Conservation (phyloP, 1,139 yeast species). For the Diutina siamensis region DNA sequence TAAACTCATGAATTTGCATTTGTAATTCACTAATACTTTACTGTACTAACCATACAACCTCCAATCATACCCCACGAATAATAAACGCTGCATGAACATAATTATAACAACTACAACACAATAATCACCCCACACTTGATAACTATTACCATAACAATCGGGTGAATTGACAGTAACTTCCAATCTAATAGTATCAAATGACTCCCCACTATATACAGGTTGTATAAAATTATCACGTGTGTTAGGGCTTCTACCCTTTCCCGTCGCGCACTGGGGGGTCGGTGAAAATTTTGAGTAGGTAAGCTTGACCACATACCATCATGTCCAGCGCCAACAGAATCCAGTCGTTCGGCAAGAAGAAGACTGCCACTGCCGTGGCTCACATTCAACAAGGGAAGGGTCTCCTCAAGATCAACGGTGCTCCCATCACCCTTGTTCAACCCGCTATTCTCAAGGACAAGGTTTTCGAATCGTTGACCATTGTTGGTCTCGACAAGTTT, state of each 20-base stretch:
- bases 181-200: too few species aligned
- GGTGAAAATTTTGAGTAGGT: neutral
- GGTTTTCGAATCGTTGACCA: constrained; percentile 98
- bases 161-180: too few species aligned
- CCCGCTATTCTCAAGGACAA: constrained; percentile 99
- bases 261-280: neutral
- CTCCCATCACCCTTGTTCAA: constrained; percentile 97
- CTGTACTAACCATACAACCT: too few species aligned
- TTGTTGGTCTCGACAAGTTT: constrained; percentile 98
- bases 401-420: constrained; percentile 97
- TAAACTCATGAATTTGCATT: too few species aligned
- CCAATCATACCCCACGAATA: too few species aligned
- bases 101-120: too few species aligned
- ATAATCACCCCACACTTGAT: too few species aligned
- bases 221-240: neutral
- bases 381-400: constrained; percentile 99
- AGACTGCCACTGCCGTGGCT: constrained; percentile 99
- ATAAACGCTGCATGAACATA: too few species aligned
- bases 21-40: too few species aligned
- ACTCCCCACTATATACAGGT: neutral
- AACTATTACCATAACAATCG: too few species aligned
- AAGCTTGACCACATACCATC: constrained; percentile 3
- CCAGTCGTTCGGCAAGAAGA: constrained; percentile 99
- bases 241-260: neutral
- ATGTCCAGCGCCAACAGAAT: constrained; percentile 7